Base-by-base conservation (phyloP, 306 rosid genomes). In the Casuarina glauca region DNA sequence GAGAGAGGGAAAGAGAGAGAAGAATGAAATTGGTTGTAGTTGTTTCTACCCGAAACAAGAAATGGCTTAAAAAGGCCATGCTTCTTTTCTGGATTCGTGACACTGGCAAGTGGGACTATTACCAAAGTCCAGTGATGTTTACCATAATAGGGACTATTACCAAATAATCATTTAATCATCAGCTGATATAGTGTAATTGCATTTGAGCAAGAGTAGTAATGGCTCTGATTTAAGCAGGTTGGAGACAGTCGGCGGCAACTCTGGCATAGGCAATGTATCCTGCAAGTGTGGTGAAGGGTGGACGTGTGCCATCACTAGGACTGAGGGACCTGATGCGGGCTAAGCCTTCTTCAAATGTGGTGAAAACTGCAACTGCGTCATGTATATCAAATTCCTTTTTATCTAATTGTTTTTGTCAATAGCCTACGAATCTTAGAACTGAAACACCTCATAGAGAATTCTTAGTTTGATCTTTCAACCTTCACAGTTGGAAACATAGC, bases 311-410 rank as follows among this genome's bases (percentile, higher is more conserved):
- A 76, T 87, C 76, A 83, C 82, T 39, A 84, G 69, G 70, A 85
- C 81, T 1, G 74, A 73, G 17, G 93, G 93, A 0, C 85, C 82
- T 6, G 88, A 89, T 70, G 87, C 86, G 0, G 88, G 89, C 68
- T 83, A 89, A 77, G 58, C 52, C 75, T 77, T 84, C 70, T 39
- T 79, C 77, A 83, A 77, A 54, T 87, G 93, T 4, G 84, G 82
- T 54, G 89, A 75, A 83, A 85, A 80, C 69, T 83, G 83, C 75
- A 44, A 74, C 8, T 80, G 86, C 48, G 71, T 72, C 0, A 62
- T 85, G 89, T 87, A 74, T 1, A 84, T 79, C 8, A 42, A 75
- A 4, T 20, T 36, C 45, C 7, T 11, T 20, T 12, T 45, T 70
- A 2, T 9, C 5, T 16, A 35, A 53, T 53, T 26, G 32, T 53